Evolutionary conservation across 1,284 basidiomycete species (phyloP).

Genomic region (Heterobasidion annosum): DNA sequence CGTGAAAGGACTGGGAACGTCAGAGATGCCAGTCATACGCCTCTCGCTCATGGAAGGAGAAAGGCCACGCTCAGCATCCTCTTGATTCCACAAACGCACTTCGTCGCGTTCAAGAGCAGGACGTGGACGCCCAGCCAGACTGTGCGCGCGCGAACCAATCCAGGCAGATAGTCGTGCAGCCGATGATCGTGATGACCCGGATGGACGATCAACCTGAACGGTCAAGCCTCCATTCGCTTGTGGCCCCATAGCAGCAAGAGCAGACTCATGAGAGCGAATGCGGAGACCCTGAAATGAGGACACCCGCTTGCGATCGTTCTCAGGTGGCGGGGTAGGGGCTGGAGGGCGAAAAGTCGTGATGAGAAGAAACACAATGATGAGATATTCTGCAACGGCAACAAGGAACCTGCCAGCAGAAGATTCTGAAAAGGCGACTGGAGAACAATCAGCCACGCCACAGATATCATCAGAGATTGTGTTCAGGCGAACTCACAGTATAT

Average conservation of each 20-base stretch:
- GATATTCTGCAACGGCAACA: conserved; percentile 57
- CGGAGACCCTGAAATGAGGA: conserved; percentile 19
- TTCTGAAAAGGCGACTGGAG: conserved; percentile 58
- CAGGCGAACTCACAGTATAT: conserved; percentile 33
- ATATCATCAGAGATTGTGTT: not conserved
- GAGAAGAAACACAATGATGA: conserved; percentile 48
- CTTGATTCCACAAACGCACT: conserved; percentile 23
- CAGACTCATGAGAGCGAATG: conserved; percentile 11
- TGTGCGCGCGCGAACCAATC: conserved; percentile 9
- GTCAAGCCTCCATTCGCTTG: not conserved
- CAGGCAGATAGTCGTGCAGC: conserved; percentile 13
- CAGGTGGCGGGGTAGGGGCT: conserved; percentile 8
- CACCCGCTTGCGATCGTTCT: conserved; percentile 10
- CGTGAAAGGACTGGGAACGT: conserved; percentile 4
- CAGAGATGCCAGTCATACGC: conserved; percentile 1
- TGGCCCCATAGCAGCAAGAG: not conserved
- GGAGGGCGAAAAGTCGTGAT: conserved; percentile 34
- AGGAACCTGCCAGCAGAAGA: conserved; percentile 62
- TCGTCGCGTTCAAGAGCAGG: conserved; percentile 10
- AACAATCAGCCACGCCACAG: conserved; percentile 8
- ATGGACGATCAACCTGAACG: not conserved
- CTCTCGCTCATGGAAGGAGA: conserved; percentile 10
- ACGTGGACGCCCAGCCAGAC: conserved; percentile 8
- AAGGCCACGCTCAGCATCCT: conserved; percentile 22
- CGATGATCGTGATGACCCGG: conserved; percentile 3